Evolutionary conservation across 805 yeast species (phyloP), one percentile per base, ranked within the genome.

Genomic region (Yarrowia osloensis): DNA sequence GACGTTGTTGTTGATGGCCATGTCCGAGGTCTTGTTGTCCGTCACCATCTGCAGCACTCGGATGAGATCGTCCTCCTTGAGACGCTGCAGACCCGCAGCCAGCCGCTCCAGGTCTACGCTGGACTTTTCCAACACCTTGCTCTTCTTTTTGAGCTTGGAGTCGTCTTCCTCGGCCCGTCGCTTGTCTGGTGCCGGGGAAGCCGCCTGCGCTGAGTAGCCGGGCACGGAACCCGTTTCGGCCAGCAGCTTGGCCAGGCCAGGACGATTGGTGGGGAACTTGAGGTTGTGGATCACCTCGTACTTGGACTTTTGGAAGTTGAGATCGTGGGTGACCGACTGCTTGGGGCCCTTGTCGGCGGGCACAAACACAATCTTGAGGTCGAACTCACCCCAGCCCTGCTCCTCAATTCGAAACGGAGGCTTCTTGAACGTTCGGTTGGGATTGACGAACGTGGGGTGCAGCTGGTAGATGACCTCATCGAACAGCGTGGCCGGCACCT

Each of bases 371-470:
- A 95, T 87, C 42, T 90, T 90, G 75, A 95, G 84, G 74, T 93
- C 97, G 74, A 94, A 94, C 71, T 94, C 98, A 76, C 98, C 99
- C 98, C 99, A 94, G 63, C 99, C 99, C 79, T 91, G 88, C 77
- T 94, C 99, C 74, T 86, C 90, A 67, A 94, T 88, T 74, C 79
- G 84, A 79, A 93, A 94, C 12, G 99, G 99, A 11, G 89, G 85
- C 74, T 87, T 88, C 74, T 89, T 90, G 75, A 91, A 77, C 13
- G 88, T 82, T 76, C 98, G 85, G 70, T 85, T 88, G 12, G 98
- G 98, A 76, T 92, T 92, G 61, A 86, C 86, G 79, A 94, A 94
- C 11, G 98, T 95, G 61, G 98, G 98, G 80, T 94, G 99, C 70
- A 95, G 83, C 72, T 91, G 88, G 77, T 94, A 94, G 4, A 96